Conservation (phyloP, 768 basidiomycete genomes). For the Phylloporus sp. region DNA sequence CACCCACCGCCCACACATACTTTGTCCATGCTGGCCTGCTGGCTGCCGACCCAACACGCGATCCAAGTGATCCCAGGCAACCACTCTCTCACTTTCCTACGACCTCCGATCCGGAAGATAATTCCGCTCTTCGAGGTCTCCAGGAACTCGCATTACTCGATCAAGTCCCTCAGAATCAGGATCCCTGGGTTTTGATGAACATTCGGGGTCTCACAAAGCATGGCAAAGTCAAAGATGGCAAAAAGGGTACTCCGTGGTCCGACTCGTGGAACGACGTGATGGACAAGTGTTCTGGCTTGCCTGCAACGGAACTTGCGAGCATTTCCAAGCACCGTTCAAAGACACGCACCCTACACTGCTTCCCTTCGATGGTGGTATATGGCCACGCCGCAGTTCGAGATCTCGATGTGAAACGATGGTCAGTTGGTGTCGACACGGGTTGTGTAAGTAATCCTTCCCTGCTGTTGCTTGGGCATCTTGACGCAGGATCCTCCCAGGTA, state of each 20-base stretch:
- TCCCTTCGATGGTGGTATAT: conserved; percentile 76
- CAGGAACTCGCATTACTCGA: conserved; percentile 69
- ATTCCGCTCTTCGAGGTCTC: conserved; percentile 39
- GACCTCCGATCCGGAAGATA: conserved; percentile 23
- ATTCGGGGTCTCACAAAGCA: conserved; percentile 36
- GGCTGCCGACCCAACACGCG: conserved; percentile 57
- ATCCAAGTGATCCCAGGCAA: conserved; percentile 49
- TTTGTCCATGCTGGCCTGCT: conserved; percentile 84
- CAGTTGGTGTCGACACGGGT: conserved; percentile 80
- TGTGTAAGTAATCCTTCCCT: conserved; percentile 50
- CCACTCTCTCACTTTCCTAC: conserved; percentile 65
- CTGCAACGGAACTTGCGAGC: background rate
- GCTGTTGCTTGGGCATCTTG: background rate
- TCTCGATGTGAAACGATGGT: conserved; percentile 78
- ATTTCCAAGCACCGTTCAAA: background rate
- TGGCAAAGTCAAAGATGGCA: conserved; percentile 27
- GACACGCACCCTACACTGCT: conserved; percentile 46
- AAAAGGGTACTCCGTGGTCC: conserved; percentile 66
- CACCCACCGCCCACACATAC: conserved; percentile 69
- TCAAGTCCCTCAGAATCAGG: conserved; percentile 67
- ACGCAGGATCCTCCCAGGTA: conserved; percentile 31
- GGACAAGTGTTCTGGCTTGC: conserved; percentile 50
- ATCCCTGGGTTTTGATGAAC: conserved; percentile 64
- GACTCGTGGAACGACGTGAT: conserved; percentile 70
- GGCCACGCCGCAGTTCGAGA: conserved; percentile 81